These are phyloP conservation scores for Rutstroemia sp. DNA, from an alignment of 2,329 filamentous ascomycete species.

Conservation along the genomic window DNA sequence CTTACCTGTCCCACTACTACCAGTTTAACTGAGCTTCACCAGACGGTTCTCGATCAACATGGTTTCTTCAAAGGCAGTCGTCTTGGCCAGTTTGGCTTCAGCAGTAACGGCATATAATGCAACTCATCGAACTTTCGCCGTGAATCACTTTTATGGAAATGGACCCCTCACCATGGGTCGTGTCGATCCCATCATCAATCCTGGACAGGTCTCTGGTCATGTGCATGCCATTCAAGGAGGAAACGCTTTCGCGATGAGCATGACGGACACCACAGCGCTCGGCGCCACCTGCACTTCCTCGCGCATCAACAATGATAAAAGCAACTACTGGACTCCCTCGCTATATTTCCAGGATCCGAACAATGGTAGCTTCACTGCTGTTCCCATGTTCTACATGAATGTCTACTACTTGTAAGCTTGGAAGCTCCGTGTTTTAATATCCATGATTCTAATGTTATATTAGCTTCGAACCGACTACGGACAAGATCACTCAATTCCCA, in stretches of 20 bases:
- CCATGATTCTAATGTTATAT: slow-evolving; percentile 23
- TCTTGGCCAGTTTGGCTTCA: slow-evolving; percentile 19
- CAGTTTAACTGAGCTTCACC: not conserved
- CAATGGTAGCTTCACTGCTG: slow-evolving; percentile 51
- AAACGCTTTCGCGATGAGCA: slow-evolving; percentile 39
- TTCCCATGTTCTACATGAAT: slow-evolving; percentile 60
- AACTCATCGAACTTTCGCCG: slow-evolving; percentile 50
- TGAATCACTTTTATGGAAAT: slow-evolving; percentile 63
- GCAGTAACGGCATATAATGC: slow-evolving; percentile 17
- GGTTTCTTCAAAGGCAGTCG: slow-evolving; percentile 18
- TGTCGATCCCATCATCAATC: slow-evolving; percentile 69
- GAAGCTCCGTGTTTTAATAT: not conserved
- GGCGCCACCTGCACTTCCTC: slow-evolving; percentile 72
- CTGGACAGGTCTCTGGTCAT: slow-evolving; percentile 54
- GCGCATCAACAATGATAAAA: slow-evolving; percentile 71
- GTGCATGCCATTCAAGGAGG: slow-evolving; percentile 71
- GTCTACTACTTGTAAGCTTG: slow-evolving; percentile 64
- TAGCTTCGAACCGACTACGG: slow-evolving; percentile 54
- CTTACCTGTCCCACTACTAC: not conserved
- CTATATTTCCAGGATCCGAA: slow-evolving; percentile 65
- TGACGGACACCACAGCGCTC: slow-evolving; percentile 50
- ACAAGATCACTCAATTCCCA: slow-evolving; percentile 67
- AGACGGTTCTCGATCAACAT: slow-evolving; percentile 13
- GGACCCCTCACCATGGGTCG: slow-evolving; percentile 55
- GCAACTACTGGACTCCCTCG: slow-evolving; percentile 78